These are phyloP conservation scores for Fusarium musae DNA, from an alignment of 2,329 filamentous ascomycete genomes.

Conservation along the genomic window DNA sequence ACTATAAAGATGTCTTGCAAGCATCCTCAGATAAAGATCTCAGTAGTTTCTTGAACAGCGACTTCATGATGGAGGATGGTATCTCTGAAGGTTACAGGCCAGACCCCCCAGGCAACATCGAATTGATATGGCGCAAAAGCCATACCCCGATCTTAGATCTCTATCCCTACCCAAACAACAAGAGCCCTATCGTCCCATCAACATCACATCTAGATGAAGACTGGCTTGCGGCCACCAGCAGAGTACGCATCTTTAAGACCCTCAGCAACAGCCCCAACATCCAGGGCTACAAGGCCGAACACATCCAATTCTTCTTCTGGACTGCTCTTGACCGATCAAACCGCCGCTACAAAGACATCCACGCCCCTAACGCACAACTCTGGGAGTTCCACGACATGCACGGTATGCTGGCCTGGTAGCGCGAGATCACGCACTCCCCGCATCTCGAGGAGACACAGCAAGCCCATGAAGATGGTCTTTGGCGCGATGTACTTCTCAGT, in stretches of 20 bases:
- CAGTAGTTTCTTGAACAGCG: too few species aligned
- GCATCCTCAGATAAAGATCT: background rate
- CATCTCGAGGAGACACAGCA: constrained; percentile 27
- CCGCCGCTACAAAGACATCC: background rate
- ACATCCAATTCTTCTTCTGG: constrained; percentile 44
- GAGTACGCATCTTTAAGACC: background rate
- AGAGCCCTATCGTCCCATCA: constrained; percentile 2
- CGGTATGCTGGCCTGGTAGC: constrained; percentile 45
- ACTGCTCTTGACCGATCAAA: constrained; percentile 36
- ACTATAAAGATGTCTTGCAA: background rate
- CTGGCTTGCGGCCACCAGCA: background rate
- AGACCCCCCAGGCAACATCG: background rate
- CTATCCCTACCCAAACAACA: constrained; percentile 3
- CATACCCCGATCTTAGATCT: background rate
- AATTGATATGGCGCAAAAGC: background rate
- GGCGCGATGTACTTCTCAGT: constrained; percentile 33
- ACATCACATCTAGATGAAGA: background rate
- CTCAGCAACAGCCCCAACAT: background rate
- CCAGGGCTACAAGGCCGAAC: background rate
- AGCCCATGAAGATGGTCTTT: constrained; percentile 41
- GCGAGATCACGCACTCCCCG: constrained; percentile 34
- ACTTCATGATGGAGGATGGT: background rate
- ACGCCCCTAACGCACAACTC: background rate
- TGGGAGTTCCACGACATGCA: constrained; percentile 7
- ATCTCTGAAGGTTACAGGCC: background rate